These are phyloP conservation scores for Tieghemiomyces parasiticus DNA, from an alignment of 192 early-diverging fungal species.

Conservation along the genomic window DNA sequence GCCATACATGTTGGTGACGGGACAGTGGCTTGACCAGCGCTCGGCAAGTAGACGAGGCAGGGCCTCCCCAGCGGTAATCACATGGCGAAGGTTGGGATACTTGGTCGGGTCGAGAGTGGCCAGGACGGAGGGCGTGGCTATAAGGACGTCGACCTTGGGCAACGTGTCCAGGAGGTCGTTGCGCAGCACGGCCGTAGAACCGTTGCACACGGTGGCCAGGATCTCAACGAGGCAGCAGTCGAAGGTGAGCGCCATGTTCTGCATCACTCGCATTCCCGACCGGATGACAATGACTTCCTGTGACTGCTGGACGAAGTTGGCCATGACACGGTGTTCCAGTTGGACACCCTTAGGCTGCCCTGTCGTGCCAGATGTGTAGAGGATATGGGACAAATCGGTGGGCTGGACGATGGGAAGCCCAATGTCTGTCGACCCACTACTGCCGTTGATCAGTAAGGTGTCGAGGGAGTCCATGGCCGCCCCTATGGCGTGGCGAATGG, in stretches of 20 bases:
- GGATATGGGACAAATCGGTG: neutral
- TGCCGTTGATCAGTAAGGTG: neutral
- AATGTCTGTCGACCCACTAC: neutral
- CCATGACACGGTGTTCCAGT: neutral
- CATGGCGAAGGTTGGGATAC: neutral
- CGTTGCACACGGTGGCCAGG: neutral
- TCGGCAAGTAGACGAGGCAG: neutral
- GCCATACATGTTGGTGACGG: neutral
- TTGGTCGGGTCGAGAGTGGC: neutral
- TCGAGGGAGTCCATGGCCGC: neutral
- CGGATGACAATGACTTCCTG: neutral
- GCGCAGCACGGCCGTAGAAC: neutral
- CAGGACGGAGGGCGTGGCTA: neutral
- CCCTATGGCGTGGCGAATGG: neutral
- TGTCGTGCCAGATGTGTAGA: neutral
- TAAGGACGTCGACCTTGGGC: neutral
- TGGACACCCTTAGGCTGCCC: neutral
- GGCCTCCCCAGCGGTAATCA: neutral
- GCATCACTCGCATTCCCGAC: neutral
- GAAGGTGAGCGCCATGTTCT: neutral
- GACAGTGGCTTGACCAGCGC: neutral
- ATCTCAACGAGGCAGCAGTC: neutral
- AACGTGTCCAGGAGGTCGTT: neutral
- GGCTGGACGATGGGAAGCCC: neutral
- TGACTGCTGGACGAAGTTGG: neutral